Conservation (phyloP, 2,329 filamentous ascomycete species). For the Cladophialophora yegresii region DNA sequence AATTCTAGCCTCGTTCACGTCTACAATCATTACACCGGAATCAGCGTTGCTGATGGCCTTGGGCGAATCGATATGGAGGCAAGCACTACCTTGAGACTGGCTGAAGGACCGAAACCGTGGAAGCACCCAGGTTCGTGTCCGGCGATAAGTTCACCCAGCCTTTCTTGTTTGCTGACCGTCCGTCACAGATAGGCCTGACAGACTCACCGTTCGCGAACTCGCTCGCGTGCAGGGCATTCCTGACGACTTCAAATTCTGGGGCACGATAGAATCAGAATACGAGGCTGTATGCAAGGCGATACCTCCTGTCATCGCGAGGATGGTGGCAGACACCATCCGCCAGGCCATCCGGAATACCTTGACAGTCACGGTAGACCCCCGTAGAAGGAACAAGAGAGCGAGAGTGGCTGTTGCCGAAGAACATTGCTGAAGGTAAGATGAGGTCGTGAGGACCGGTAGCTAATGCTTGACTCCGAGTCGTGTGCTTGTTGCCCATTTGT, state of each 20-base stretch:
- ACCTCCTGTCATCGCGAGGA: slow-evolving; percentile 23
- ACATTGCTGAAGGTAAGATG: not conserved
- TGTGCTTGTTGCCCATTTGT: no score
- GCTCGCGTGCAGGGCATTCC: slow-evolving; percentile 32
- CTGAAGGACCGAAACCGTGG: slow-evolving; percentile 5
- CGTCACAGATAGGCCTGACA: slow-evolving; percentile 16
- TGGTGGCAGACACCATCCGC: slow-evolving; percentile 14
- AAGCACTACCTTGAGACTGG: not conserved
- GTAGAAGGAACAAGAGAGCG: not conserved
- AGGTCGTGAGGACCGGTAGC: no score
- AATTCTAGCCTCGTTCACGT: not conserved
- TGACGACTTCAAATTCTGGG: slow-evolving; percentile 30
- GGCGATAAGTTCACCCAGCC: not conserved
- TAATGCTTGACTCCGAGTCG: no score
- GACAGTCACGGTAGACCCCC: not conserved
- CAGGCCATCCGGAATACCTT: slow-evolving; percentile 4
- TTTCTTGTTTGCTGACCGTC: not conserved
- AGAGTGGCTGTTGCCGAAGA: not conserved
- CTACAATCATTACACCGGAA: slow-evolving; percentile 24
- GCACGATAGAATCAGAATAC: slow-evolving; percentile 18
- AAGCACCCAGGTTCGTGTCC: slow-evolving; percentile 22
- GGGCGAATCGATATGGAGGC: not conserved
- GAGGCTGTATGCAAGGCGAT: slow-evolving; percentile 23
- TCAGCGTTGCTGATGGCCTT: not conserved
- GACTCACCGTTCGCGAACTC: slow-evolving; percentile 30